A percentile compares a stretch with the other conserved stretches of the same genome.
These are phyloP conservation scores for Phytophthora melonis DNA, from an alignment of 352 stramenopile genomes.

Conservation along the genomic window DNA sequence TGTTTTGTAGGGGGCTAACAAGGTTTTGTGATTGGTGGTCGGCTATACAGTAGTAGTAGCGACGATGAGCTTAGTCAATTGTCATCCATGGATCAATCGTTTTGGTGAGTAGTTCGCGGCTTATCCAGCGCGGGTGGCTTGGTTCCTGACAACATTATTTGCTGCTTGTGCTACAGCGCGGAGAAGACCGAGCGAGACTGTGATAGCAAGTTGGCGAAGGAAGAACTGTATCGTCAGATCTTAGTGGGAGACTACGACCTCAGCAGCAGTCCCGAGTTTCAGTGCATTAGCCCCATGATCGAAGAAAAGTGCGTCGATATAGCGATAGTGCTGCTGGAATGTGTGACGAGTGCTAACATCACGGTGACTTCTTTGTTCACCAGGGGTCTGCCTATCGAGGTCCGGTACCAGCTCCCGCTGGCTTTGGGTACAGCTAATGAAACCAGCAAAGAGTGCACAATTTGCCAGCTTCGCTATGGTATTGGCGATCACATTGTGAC, in stretches of 20 bases:
- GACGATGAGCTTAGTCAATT: slow-evolving; percentile 84
- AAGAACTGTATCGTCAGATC: slow-evolving; percentile 74
- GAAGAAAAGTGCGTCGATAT: slow-evolving; percentile 74
- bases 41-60: slow-evolving; percentile 64
- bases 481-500: slow-evolving; percentile 89
- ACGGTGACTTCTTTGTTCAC: slow-evolving; percentile 5
- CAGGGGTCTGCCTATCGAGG: slow-evolving; percentile 78
- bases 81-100: slow-evolving; percentile 72
- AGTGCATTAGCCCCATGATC: slow-evolving; percentile 72
- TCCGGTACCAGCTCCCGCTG: slow-evolving; percentile 85
- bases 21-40: neutral
- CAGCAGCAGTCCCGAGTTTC: slow-evolving; percentile 77
- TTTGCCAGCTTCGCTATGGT: slow-evolving; percentile 85
- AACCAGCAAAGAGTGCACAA: slow-evolving; percentile 87
- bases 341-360: slow-evolving; percentile 15
- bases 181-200: slow-evolving; percentile 54
- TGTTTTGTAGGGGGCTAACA: neutral
- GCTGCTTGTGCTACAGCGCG: slow-evolving; percentile 19
- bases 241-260: slow-evolving; percentile 64
- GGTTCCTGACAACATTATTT: slow-evolving; percentile 12
- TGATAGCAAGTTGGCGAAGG: slow-evolving; percentile 62
- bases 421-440: slow-evolving; percentile 82
- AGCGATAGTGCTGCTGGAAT: neutral
- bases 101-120: slow-evolving; percentile 47
- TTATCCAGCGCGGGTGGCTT: neutral